Percentiles rank a stretch among this genome's conserved stretches.
phyloP scores from a whole-genome alignment of 2,329 filamentous ascomycete species.

The Colletotrichum liaoningense region DNA sequence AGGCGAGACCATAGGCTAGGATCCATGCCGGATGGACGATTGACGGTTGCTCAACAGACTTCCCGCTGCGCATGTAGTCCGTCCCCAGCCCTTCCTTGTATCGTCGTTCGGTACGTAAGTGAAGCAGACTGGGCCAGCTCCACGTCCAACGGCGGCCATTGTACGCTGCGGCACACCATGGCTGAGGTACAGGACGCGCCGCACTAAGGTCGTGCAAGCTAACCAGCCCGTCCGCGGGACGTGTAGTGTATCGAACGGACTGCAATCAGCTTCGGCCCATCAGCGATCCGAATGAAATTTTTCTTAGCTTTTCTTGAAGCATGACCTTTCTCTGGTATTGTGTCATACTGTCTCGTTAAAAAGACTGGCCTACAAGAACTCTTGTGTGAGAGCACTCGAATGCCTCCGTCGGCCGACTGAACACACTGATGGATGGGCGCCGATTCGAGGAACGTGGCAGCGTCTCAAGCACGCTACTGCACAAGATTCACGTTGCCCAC shows the following conservation, averaged over 20 bases:
- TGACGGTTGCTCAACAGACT: slow-evolving; percentile 33
- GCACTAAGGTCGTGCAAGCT: not conserved
- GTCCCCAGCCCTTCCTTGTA: not conserved
- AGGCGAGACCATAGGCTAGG: slow-evolving; percentile 5
- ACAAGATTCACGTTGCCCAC: not conserved
- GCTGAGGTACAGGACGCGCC: not conserved
- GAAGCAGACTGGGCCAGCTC: not conserved
- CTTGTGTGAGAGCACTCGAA: not conserved
- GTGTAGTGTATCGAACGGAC: not conserved
- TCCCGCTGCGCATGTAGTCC: slow-evolving; percentile 24
- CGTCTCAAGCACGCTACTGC: not conserved
- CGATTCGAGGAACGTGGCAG: not conserved
- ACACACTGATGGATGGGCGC: not conserved
- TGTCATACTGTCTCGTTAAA: not conserved
- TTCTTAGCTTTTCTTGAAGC: not conserved
- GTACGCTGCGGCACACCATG: not conserved
- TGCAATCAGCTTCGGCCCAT: not conserved
- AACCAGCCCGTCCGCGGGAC: not conserved
- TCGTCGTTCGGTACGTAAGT: not conserved
- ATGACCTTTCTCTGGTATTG: not conserved
- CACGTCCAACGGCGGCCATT: slow-evolving; percentile 15
- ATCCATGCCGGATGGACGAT: slow-evolving; percentile 32
- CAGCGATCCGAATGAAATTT: not conserved
- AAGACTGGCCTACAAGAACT: not conserved
- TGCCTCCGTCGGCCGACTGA: not conserved